Evolutionary conservation across 768 basidiomycete species (phyloP), one percentile per base, ranked within the genome.

Genomic region (Thelephora ganbajun): DNA sequence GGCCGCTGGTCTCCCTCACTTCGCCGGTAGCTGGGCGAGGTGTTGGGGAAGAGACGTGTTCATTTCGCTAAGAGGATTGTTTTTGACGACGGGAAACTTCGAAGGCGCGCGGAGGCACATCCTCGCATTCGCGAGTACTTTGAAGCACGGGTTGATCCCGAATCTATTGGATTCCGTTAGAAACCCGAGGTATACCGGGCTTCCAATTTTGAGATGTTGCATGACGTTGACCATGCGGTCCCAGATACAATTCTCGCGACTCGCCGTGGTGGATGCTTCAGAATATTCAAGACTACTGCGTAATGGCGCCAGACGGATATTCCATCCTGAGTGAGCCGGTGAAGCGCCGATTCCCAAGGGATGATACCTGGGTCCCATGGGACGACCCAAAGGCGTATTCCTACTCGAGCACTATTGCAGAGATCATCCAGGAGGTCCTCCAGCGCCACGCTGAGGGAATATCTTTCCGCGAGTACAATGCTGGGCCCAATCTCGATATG

Each of bases 221-320:
- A 16, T 48, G 26, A 4, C 45, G 44, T 22, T 9, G 16, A 33
- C 14, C 34, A 18, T 14, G 11, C 36, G 20, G 2, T 26, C 42
- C 1, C 50, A 86, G 86, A 51, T 93, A 91, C 64, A 98, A 98
- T 63, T 98, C 90, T 4, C 82, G 96, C 46, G 96, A 99, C 61
- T 91, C 90, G 6, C 94, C 96, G 3, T 98, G 93, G 94, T 98
- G 92, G 90, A 94, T 98, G 87, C 62, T 97, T 50, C 94, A 99
- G 61, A 96, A 86, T 59, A 96, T 99, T 47, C 96, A 98, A 58
- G 92, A 98, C 61, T 98, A 97, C 61, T 81, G 77, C 18, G 66
- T 66, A 42, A 80, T 72, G 61, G 89, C 85, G 0, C 93, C 96
- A 0, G 83, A 90, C 52, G 96, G 96, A 1, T 57, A 83, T 23